A percentile compares a stretch with the other conserved stretches of the same genome.
phyloP scores from a whole-genome alignment of 179 eudicot species.

The Silene noctiflora region DNA sequence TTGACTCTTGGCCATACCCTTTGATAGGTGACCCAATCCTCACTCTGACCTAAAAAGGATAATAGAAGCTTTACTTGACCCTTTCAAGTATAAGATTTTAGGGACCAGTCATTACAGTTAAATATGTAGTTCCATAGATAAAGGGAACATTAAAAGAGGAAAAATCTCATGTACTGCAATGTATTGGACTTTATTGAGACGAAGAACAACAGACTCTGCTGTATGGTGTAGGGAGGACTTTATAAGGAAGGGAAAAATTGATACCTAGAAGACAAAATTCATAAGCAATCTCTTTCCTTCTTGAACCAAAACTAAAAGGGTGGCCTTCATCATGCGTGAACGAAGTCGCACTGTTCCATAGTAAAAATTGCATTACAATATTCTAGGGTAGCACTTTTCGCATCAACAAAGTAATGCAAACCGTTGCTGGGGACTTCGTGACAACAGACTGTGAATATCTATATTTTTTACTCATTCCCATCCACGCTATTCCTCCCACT shows the following conservation, averaged over 20 bases:
- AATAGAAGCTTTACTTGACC: background rate
- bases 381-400: no score
- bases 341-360: no score
- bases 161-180: background rate
- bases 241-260: background rate
- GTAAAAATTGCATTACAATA: no score
- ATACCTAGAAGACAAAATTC: no score
- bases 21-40: slow-evolving; percentile 84
- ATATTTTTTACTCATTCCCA: background rate
- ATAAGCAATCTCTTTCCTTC: no score
- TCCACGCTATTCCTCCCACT: background rate
- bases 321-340: no score
- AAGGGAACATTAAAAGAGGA: background rate
- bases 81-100: no score
- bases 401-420: no score
- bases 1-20: slow-evolving; percentile 90
- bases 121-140: background rate
- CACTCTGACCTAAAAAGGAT: slow-evolving; percentile 64
- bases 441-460: background rate
- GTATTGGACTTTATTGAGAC: background rate
- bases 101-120: background rate
- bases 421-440: no score
- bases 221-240: background rate
- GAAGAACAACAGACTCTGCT: background rate
- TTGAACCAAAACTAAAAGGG: no score